Percentiles rank a stretch among this genome's conserved stretches.
Evolutionary conservation across 2,329 filamentous ascomycete species (phyloP).

Genomic region (Endothia cerciana): DNA sequence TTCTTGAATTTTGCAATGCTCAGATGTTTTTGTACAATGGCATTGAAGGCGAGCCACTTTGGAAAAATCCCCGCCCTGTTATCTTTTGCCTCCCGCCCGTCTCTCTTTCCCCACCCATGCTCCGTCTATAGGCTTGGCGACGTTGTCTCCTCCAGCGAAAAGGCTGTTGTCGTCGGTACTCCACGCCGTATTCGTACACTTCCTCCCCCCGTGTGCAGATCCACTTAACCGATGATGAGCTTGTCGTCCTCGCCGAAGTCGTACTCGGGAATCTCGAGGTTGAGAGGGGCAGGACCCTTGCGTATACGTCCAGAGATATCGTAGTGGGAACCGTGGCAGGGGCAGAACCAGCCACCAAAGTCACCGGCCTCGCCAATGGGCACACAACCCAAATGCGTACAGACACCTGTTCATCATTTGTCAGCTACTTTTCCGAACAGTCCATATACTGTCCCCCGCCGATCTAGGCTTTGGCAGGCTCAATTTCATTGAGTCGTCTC

Average conservation of each 20-base stretch:
- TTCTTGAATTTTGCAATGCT: conserved; percentile 30
- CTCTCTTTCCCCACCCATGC: conserved; percentile 11
- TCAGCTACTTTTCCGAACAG: conserved; percentile 7
- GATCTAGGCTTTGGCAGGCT: neutral
- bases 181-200: conserved; percentile 27
- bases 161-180: conserved; percentile 5
- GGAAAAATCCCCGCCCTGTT: conserved; percentile 28
- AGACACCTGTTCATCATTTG: conserved; percentile 69
- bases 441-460: neutral
- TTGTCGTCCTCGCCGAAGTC: conserved; percentile 89
- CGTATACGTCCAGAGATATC: conserved; percentile 98
- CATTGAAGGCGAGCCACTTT: conserved; percentile 31
- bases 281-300: conserved; percentile 95
- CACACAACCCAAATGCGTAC: conserved; percentile 98
- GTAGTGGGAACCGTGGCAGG: conserved; percentile 99
- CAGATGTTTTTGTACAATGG: conserved; percentile 33
- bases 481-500: neutral
- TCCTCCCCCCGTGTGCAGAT: conserved; percentile 7
- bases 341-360: conserved; percentile 99
- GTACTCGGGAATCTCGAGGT: conserved; percentile 93
- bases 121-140: conserved; percentile 26
- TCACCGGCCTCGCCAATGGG: conserved; percentile 98
- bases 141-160: conserved; percentile 8
- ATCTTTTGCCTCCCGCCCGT: conserved; percentile 5
- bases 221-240: conserved; percentile 86